Evolutionary conservation across 345 rosid genomes (phyloP).

Genomic region (Pseudoturritis turrita): DNA sequence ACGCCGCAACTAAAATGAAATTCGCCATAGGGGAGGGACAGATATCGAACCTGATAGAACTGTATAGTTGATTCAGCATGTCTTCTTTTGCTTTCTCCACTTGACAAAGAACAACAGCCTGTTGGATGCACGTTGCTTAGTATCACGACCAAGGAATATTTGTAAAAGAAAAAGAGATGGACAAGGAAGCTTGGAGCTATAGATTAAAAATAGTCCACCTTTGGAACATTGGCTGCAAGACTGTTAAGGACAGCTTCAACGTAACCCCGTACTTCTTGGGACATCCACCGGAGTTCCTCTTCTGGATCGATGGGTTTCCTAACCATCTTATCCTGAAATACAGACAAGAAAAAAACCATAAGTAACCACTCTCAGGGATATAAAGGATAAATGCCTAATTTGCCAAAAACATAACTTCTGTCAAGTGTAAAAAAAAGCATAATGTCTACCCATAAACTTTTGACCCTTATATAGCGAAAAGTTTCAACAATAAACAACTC

Average conservation of each 20-base stretch:
- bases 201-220: slow-evolving; percentile 42
- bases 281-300: slow-evolving; percentile 99
- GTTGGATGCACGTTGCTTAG: slow-evolving; percentile 31
- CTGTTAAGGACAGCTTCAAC: slow-evolving; percentile 99
- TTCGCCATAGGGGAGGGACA: not conserved
- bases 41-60: slow-evolving; percentile 68
- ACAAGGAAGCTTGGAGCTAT: not conserved
- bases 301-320: slow-evolving; percentile 95
- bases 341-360: not conserved
- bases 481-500: not conserved
- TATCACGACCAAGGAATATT: not conserved
- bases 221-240: slow-evolving; percentile 97
- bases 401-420: not conserved
- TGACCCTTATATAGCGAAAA: not conserved
- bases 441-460: not conserved
- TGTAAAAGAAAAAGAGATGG: not conserved
- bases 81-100: slow-evolving; percentile 99
- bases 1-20: not conserved
- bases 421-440: not conserved
- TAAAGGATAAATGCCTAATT: not conserved
- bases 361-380: not conserved
- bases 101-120: slow-evolving; percentile 99
- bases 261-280: slow-evolving; percentile 99
- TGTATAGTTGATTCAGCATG: slow-evolving; percentile 92
- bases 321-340: slow-evolving; percentile 76